A percentile compares a stretch with the other conserved stretches of the same genome.
Evolutionary conservation across 2,329 filamentous ascomycete genomes (phyloP).

Genomic region (Colletotrichum aenigma): DNA sequence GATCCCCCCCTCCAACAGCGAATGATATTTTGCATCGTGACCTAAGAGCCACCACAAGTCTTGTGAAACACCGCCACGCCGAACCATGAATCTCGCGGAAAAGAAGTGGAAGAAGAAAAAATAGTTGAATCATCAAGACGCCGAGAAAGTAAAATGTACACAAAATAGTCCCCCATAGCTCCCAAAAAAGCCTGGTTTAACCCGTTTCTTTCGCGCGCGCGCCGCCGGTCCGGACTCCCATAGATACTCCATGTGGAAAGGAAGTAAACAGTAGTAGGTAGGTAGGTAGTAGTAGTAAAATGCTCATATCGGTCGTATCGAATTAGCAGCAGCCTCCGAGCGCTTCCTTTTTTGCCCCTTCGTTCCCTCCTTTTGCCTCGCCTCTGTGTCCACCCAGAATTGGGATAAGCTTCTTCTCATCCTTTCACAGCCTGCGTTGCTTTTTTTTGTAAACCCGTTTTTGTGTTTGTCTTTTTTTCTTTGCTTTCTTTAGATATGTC

Average conservation of each 20-base stretch:
- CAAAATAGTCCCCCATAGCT: neutral
- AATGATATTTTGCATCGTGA: neutral
- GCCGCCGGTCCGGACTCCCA: neutral
- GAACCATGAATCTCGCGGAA: neutral
- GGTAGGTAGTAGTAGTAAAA: neutral
- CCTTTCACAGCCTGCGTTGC: neutral
- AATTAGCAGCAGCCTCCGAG: neutral
- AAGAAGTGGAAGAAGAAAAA: neutral
- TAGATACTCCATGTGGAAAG: neutral
- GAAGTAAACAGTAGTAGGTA: neutral
- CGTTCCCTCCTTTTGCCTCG: neutral
- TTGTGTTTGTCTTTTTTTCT: neutral
- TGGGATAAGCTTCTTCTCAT: neutral
- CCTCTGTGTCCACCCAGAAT: neutral
- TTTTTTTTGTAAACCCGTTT: neutral
- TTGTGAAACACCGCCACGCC: neutral
- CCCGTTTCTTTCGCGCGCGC: neutral
- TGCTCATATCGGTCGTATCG: slow-evolving; percentile 14
- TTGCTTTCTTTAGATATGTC: neutral
- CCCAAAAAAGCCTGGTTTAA: neutral
- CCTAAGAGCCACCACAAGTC: neutral
- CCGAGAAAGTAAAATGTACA: neutral
- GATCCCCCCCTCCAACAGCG: neutral
- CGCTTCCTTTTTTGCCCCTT: neutral
- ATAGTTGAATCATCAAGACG: neutral